Evolutionary conservation across 2,329 filamentous ascomycete species (phyloP).

Genomic region (Colletotrichum cordylinicola): DNA sequence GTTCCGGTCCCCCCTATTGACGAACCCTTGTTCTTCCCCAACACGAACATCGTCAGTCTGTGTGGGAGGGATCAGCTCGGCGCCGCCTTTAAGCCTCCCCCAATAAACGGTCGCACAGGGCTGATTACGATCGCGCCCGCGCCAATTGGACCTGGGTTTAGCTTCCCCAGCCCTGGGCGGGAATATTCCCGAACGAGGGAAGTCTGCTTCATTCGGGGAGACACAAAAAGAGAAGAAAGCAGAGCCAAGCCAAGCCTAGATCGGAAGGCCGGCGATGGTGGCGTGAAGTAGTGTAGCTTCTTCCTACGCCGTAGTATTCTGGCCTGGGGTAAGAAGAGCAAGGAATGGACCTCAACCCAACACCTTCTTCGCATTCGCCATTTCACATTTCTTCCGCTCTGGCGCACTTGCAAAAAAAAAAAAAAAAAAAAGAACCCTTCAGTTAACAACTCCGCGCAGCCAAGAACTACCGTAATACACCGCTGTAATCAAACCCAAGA

Average conservation of each 20-base stretch:
- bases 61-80: neutral
- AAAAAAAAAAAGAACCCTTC: neutral
- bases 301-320: neutral
- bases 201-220: neutral
- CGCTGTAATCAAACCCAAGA: neutral
- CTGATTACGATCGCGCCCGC: neutral
- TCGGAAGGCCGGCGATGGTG: neutral
- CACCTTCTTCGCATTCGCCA: neutral
- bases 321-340: neutral
- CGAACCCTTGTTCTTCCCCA: neutral
- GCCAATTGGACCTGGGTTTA: neutral
- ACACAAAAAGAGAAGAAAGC: neutral
- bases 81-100: no score
- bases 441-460: neutral
- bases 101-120: neutral
- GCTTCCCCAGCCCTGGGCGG: neutral
- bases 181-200: neutral
- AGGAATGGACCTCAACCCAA: neutral
- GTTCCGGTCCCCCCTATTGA: neutral
- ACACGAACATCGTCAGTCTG: neutral
- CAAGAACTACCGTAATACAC: neutral
- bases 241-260: neutral
- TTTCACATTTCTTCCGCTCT: neutral
- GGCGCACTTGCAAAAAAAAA: accelerated
- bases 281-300: neutral